Base-by-base conservation (phyloP, 441 rosid species). In the Pelargonium cotyledonis region DNA sequence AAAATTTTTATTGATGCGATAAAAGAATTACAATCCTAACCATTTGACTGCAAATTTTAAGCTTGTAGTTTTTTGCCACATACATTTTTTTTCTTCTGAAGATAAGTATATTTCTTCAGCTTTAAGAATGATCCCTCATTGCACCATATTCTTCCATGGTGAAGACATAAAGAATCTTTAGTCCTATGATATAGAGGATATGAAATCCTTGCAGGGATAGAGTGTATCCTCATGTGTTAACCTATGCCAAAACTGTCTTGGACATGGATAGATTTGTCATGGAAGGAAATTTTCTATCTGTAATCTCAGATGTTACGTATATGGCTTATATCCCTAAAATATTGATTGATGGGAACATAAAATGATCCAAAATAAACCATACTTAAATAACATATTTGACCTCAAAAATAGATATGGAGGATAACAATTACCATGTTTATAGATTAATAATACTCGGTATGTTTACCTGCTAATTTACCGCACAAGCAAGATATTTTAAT, bases 41-140 rank as follows among this genome's bases (percentile, higher is more conserved):
- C 58, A 53, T 15, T 53, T 53, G 16, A 19, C 58, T 53, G 58
- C 58, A 53, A 53, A 5, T 19, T 53, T 3, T 15, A 53, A 18
- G 16, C 15, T 53, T 53, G 58, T 15, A 53, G 21, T 53, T 53
- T 53, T 8, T 53, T 2, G 14, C 12, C 7, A 49, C n/a, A 18
- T 14, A 51, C n/a, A 51, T 51, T 14, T 51, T 51, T 51, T n/a
- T n/a, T n/a, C n/a, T n/a, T n/a, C n/a, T n/a, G n/a, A n/a, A n/a
- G n/a, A n/a, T n/a, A n/a, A n/a, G n/a, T n/a, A n/a, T n/a, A n/a
- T 53, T 53, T 53, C 58, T 53, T 53, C 58, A 53, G 58, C 21
- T 19, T 53, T 53, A 4, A 5, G 8, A 31, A 53, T 15, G 58
- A 53, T 15, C 58, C 18, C 58, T 53, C 58, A 53, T 15, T 15